These are phyloP conservation scores for Eucalyptus marginata DNA, from an alignment of 345 rosid species.

Conservation along the genomic window DNA sequence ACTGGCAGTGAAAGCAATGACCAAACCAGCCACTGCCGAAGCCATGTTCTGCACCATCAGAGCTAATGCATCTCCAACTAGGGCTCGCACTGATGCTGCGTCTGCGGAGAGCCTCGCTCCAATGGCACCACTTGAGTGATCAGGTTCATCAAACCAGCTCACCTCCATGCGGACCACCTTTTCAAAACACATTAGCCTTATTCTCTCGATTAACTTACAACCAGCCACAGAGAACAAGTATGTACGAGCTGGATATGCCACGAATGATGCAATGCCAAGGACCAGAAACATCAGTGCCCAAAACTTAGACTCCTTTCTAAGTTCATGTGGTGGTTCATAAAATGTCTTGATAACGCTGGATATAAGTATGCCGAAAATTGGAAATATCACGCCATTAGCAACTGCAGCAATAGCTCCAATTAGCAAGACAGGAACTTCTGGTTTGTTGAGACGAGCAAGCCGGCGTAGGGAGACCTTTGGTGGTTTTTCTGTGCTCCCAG, in stretches of 20 bases:
- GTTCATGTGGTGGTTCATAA: slow-evolving; percentile 41
- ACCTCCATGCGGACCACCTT: slow-evolving; percentile 82
- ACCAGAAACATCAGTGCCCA: slow-evolving; percentile 57
- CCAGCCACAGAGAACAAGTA: slow-evolving; percentile 70
- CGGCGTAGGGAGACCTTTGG: slow-evolving; percentile 37
- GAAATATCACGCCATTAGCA: slow-evolving; percentile 46
- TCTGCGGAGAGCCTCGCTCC: slow-evolving; percentile 88
- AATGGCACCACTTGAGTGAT: slow-evolving; percentile 69
- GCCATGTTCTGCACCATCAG: slow-evolving; percentile 49
- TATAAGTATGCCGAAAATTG: slow-evolving; percentile 43
- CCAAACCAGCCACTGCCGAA: slow-evolving; percentile 49
- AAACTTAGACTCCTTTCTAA: slow-evolving; percentile 50
- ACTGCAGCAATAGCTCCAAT: slow-evolving; percentile 50
- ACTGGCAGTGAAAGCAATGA: slow-evolving; percentile 60
- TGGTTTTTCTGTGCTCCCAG: neutral
- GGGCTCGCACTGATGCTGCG: slow-evolving; percentile 61
- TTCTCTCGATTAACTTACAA: slow-evolving; percentile 44
- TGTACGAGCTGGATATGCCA: slow-evolving; percentile 33
- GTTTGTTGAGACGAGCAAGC: slow-evolving; percentile 68
- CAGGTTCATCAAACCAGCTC: slow-evolving; percentile 76
- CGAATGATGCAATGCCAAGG: slow-evolving; percentile 52
- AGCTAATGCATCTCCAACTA: slow-evolving; percentile 75
- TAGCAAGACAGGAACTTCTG: slow-evolving; percentile 62
- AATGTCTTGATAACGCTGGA: slow-evolving; percentile 45
- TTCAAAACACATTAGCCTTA: slow-evolving; percentile 66